Evolutionary conservation across 768 basidiomycete genomes (phyloP).

Genomic region (Lentinula sp.): DNA sequence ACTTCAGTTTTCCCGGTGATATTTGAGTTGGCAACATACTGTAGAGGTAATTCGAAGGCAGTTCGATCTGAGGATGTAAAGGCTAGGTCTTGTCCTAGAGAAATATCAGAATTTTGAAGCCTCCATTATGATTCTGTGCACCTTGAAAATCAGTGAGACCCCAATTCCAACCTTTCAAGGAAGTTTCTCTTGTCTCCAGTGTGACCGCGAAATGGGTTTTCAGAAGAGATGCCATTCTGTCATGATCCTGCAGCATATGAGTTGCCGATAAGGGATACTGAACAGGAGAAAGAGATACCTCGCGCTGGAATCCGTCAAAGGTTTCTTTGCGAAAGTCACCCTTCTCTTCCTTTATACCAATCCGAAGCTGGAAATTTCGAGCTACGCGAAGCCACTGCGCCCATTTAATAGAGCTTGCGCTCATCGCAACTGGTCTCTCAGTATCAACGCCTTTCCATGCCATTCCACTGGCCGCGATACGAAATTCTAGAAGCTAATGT

Average conservation of each 20-base stretch:
- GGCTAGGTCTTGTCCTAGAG: constrained; percentile 82
- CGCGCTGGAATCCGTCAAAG: constrained; percentile 93
- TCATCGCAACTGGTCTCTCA: constrained; percentile 56
- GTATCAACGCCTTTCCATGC: constrained; percentile 87
- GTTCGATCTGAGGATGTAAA: constrained; percentile 87
- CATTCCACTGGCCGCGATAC: constrained; percentile 84
- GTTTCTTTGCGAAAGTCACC: constrained; percentile 62
- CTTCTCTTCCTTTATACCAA: constrained; percentile 52
- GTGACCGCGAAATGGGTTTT: constrained; percentile 86
- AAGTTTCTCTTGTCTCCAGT: constrained; percentile 80
- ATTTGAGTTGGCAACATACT: constrained; percentile 90
- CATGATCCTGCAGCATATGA: constrained; percentile 64
- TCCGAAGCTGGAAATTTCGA: constrained; percentile 82
- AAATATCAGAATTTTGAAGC: not conserved
- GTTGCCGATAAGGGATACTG: not conserved
- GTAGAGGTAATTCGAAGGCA: constrained; percentile 84
- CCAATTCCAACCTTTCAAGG: constrained; percentile 99
- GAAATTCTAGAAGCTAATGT: constrained; percentile 54
- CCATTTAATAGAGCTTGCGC: constrained; percentile 76
- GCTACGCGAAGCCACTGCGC: constrained; percentile 90
- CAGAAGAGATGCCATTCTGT: constrained; percentile 70
- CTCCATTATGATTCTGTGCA: constrained; percentile 22
- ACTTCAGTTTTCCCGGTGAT: constrained; percentile 97
- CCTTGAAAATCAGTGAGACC: constrained; percentile 93
- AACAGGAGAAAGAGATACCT: constrained; percentile 44